A percentile compares a stretch with the other conserved stretches of the same genome.
These are phyloP conservation scores for Boletus tomentosulus DNA, from an alignment of 768 basidiomycete species.

Conservation along the genomic window DNA sequence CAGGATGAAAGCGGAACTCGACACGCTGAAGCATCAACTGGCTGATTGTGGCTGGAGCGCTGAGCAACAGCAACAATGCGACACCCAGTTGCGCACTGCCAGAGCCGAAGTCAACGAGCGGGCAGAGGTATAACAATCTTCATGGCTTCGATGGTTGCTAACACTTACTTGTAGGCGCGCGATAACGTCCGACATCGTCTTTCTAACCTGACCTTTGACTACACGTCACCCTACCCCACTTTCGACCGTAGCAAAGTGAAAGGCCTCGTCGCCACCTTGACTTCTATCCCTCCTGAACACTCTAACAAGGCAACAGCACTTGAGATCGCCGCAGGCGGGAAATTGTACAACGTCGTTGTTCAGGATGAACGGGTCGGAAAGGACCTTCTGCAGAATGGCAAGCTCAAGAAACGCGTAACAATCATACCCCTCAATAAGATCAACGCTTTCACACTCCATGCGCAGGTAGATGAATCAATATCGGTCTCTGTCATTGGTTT, in stretches of 20 bases:
- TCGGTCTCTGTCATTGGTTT: neutral
- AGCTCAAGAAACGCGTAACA: slow-evolving; percentile 83
- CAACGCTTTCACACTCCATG: slow-evolving; percentile 49
- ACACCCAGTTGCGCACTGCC: slow-evolving; percentile 48
- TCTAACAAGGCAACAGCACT: slow-evolving; percentile 83
- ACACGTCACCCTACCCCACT: slow-evolving; percentile 65
- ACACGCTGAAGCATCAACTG: slow-evolving; percentile 49
- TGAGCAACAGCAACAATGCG: slow-evolving; percentile 62
- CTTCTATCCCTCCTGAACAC: slow-evolving; percentile 65
- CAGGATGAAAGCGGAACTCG: slow-evolving; percentile 52
- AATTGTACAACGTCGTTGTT: slow-evolving; percentile 91
- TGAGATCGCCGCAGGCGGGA: slow-evolving; percentile 87
- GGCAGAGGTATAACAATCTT: slow-evolving; percentile 50
- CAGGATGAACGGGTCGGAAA: slow-evolving; percentile 87
- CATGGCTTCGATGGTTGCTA: slow-evolving; percentile 1
- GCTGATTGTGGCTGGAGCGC: slow-evolving; percentile 69
- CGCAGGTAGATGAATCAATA: slow-evolving; percentile 36
- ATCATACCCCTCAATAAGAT: slow-evolving; percentile 95
- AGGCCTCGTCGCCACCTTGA: slow-evolving; percentile 87
- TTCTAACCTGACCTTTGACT: slow-evolving; percentile 77
- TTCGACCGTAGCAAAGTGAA: slow-evolving; percentile 88
- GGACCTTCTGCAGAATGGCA: slow-evolving; percentile 72
- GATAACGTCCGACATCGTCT: slow-evolving; percentile 65
- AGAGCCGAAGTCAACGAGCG: slow-evolving; percentile 51
- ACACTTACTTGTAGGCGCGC: slow-evolving; percentile 46